Evolutionary conservation across 2,329 filamentous ascomycete species (phyloP).

Genomic region (Chalaropsis thielavioides): DNA sequence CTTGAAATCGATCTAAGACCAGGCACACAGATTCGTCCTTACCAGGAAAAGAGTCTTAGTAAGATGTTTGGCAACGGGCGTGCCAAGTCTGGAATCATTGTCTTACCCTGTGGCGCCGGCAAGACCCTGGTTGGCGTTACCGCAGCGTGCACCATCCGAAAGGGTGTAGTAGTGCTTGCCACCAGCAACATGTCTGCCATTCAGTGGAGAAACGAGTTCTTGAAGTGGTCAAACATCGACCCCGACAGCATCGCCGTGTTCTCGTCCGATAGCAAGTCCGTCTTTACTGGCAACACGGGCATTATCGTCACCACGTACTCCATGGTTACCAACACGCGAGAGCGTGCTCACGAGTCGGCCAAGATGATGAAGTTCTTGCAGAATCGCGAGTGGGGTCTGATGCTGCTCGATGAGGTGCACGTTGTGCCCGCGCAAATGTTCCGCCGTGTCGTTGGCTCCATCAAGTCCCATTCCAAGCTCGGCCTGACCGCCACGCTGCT

Average conservation of each 20-base stretch:
- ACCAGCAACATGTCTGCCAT: conserved; percentile 97
- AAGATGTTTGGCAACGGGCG: conserved; percentile 99
- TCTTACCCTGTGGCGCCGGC: conserved; percentile 87
- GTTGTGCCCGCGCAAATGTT: conserved; percentile 96
- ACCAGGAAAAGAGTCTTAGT: conserved; percentile 92
- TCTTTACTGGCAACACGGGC: conserved; percentile 76
- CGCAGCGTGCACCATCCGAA: conserved; percentile 93
- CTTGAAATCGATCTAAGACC: conserved; percentile 88
- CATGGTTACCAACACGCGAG: conserved; percentile 89
- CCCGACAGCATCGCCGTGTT: conserved; percentile 89
- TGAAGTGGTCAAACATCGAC: conserved; percentile 95
- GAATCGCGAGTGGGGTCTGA: conserved; percentile 84
- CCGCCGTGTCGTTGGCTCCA: conserved; percentile 77
- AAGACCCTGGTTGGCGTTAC: conserved; percentile 98
- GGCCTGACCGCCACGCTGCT: conserved; percentile 87
- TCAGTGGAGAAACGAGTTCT: conserved; percentile 90
- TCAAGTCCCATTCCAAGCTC: conserved; percentile 90
- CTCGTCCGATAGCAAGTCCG: conserved; percentile 80
- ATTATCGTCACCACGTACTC: conserved; percentile 97
- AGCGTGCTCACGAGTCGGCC: conserved; percentile 78
- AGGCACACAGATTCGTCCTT: conserved; percentile 77
- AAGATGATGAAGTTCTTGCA: conserved; percentile 96
- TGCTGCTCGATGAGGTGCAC: conserved; percentile 95
- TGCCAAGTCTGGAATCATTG: conserved; percentile 94
- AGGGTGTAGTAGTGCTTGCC: conserved; percentile 86